Conservation (phyloP, 768 basidiomycete species). For the Dentipellis sp. region DNA sequence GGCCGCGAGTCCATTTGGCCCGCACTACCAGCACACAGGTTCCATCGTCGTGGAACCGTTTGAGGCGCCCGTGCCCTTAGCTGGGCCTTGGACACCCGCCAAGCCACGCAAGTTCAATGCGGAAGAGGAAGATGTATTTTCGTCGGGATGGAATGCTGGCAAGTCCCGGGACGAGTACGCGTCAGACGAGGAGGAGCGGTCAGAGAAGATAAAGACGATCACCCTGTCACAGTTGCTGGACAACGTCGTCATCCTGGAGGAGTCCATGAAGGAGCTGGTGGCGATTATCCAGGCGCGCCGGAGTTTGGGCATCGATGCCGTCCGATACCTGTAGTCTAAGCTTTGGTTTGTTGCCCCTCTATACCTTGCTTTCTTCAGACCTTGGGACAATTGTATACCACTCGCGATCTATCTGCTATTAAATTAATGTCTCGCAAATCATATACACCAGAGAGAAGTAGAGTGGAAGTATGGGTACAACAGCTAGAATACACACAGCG, state of each 20-base stretch:
- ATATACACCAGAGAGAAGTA: constrained; percentile 1
- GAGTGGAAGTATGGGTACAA: background rate
- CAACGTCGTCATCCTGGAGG: constrained; percentile 91
- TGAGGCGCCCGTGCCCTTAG: constrained; percentile 46
- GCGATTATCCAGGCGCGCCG: constrained; percentile 79
- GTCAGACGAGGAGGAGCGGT: constrained; percentile 20
- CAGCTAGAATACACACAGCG: background rate
- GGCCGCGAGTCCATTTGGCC: constrained; percentile 70
- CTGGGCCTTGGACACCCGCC: constrained; percentile 57
- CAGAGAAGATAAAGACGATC: constrained; percentile 32
- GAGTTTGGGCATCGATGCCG: constrained; percentile 74
- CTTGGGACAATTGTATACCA: background rate
- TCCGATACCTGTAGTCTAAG: constrained; percentile 52
- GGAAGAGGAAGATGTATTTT: constrained; percentile 69
- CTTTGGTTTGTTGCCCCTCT: background rate
- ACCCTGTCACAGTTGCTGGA: constrained; percentile 83
- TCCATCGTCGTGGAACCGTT: constrained; percentile 66
- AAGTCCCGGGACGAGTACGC: constrained; percentile 15
- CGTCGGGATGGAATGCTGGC: constrained; percentile 37
- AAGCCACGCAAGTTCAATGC: constrained; percentile 40
- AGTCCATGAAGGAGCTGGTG: constrained; percentile 87
- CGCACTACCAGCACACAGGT: constrained; percentile 75
- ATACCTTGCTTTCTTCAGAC: background rate
- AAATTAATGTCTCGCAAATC: background rate
- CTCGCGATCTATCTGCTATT: background rate